Evolutionary conservation across 495 filamentous ascomycete genomes (phyloP), one percentile per base, ranked within the genome.

Genomic region (Neurospora sp.): DNA sequence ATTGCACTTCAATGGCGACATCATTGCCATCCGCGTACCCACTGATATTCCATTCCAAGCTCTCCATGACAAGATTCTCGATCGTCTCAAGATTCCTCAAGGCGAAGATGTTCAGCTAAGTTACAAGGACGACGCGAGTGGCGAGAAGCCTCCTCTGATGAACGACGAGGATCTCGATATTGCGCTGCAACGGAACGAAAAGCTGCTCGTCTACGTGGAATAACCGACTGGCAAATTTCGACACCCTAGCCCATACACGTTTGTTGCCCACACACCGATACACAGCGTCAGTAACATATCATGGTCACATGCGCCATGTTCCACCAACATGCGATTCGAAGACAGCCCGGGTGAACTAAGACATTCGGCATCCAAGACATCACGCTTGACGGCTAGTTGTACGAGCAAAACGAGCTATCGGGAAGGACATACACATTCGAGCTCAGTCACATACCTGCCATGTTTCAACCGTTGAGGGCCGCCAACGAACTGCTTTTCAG

Each of bases 1-100:
- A 83, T 90, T 98, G 44, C 94, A 91, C 82, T 96, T 93, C 83
- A 88, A 92, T 74, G 92, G 96, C 76, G 94, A 98, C 74, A 86
- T 94, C 73, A 94, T 97, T 75, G 91, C 94, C 53, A 94, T 99
- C 76, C 90, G 94, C 59, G 91, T 98, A 45, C 93, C 95, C 3
- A 86, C 84, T 5, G 90, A 95, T 53, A 92, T 97, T 75, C 88
- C 84, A 74, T 94, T 91, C 82, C 85, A 87, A 75, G 90, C 92
- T 73, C 86, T 99, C 48, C 90, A 90, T 72, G 94, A 98, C 71
- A 93, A 93, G 76, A 87, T 96, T 40, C 84, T 85, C 69, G 93
- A 94, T 44, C 88, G 93, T 8, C 84, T 94, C 44, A 92, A 92
- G 82, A 89, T 96, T 68, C 77, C 83, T 4, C 80, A 76, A 27